Evolutionary conservation across 73 alveolate genomes (phyloP), one percentile per base, ranked within the genome.

Genomic region (Paramecium sonneborni): DNA sequence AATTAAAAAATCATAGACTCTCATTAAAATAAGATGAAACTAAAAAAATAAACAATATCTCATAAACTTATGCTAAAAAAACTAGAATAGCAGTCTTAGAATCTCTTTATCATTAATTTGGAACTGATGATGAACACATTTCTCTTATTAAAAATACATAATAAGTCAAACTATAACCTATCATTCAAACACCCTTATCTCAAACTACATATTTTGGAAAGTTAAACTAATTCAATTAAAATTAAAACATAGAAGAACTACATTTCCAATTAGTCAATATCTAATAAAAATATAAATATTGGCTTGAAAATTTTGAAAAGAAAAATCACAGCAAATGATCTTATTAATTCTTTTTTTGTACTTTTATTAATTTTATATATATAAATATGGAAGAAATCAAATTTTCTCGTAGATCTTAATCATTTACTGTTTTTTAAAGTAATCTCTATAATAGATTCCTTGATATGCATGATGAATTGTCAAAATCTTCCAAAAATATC

Each of bases 111-210:
- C 56, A 74, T 37, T 10, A 74, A 74, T 8, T 74, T 1, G 87
- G 87, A 15, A 74, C 68, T 37, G 87, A 74, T 34, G 87, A 74
- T n/a, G 87, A 74, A n/a, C n/a, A n/a, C 12, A n/a, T 34, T n/a
- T 30, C 68, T 3, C 68, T 5, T 52, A 18, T 3, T 21, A 74
- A 74, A 74, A 37, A 34, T n/a, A 34, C 87, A 2, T 6, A 74
- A 37, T 39, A 34, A 37, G 10, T 15, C 11, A 74, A 38, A 37
- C 37, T 28, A 30, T 11, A 62, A 14, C 58, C 87, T 4, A 32
- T 62, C 26, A 32, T 32, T 11, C 14, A 4, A 18, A 32, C 68
- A 14, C 34, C 87, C 5, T 18, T 14, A 34, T 74, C 87, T 12
- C 2, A 74, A 74, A 74, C 87, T 6, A 34, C 67, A 30, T 35